Evolutionary conservation across 441 rosid genomes (phyloP).

Genomic region (Hura crepitans): DNA sequence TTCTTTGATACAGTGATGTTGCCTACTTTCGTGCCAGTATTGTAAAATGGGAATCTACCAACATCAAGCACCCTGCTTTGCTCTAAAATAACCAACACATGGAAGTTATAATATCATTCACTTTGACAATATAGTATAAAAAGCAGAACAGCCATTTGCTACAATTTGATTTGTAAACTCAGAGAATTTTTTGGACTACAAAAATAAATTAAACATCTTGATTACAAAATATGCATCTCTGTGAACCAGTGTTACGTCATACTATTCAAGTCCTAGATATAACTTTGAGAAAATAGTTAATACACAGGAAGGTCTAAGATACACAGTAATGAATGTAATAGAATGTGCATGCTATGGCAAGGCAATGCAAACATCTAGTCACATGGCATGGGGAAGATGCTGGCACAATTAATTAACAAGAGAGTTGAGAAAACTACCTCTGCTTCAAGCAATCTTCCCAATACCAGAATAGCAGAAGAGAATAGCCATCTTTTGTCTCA

Average conservation of each 20-base stretch:
- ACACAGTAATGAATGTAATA: not conserved
- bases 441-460: constrained; percentile 94
- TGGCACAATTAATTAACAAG: not conserved
- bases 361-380: not conserved
- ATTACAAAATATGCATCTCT: not conserved
- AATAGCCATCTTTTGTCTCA: constrained; percentile 83
- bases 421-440: constrained; percentile 44
- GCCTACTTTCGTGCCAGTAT: not conserved
- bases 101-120: not conserved
- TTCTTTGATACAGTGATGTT: not conserved
- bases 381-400: not conserved
- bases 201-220: not conserved
- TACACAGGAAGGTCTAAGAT: not conserved
- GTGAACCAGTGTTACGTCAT: no score
- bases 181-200: not conserved
- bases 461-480: constrained; percentile 89
- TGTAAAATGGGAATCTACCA: not conserved
- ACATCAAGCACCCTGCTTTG: not conserved
- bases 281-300: not conserved
- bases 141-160: not conserved
- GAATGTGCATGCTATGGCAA: not conserved
- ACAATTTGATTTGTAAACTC: not conserved
- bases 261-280: not conserved
- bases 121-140: not conserved
- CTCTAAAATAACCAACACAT: not conserved